A percentile compares a stretch with the other conserved stretches of the same genome.
Conservation (phyloP, 1,139 yeast genomes). For the Scheffersomyces parashehatae region DNA sequence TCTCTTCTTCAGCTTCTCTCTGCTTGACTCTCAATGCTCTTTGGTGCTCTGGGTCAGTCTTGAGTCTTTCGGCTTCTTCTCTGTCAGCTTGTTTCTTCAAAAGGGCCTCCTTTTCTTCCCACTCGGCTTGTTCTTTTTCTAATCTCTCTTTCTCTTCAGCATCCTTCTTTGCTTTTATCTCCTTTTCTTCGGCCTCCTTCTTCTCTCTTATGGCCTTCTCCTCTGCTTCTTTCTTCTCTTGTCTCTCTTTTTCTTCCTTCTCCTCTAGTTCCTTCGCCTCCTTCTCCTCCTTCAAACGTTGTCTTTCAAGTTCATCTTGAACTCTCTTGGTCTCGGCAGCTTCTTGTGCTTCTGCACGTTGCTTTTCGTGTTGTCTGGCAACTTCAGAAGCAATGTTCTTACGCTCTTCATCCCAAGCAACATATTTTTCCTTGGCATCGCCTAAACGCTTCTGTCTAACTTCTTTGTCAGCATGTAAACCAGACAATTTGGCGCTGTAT, state of each 20-base stretch:
- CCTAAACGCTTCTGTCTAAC: conserved; percentile 36
- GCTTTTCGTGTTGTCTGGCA: conserved; percentile 46
- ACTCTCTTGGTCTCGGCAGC: conserved; percentile 49
- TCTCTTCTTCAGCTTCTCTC: conserved; percentile 30
- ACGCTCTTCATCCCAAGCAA: conserved; percentile 48
- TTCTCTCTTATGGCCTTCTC: conserved; percentile 25
- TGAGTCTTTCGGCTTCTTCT: conserved; percentile 22
- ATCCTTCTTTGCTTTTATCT: conserved; percentile 14
- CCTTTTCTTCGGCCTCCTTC: conserved; percentile 18
- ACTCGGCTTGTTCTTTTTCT: conserved; percentile 10
- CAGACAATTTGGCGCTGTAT: conserved; percentile 45
- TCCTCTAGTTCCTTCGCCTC: conserved; percentile 32
- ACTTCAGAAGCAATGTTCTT: conserved; percentile 35
- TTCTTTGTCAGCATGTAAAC: conserved; percentile 41
- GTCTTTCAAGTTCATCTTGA: conserved; percentile 49
- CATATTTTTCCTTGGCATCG: conserved; percentile 43
- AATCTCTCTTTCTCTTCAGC: conserved; percentile 15
- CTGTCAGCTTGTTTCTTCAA: conserved; percentile 15
- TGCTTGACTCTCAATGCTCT: conserved; percentile 25
- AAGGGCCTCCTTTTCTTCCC: conserved; percentile 11
- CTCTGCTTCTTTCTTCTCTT: conserved; percentile 30
- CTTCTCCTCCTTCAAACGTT: conserved; percentile 33
- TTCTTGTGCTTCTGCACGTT: conserved; percentile 48
- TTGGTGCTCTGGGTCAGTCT: conserved; percentile 28
- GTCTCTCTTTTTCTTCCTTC: conserved; percentile 27